Base-by-base conservation (phyloP, 2,329 filamentous ascomycete species). In the Aotearoamyces nothofagi region DNA sequence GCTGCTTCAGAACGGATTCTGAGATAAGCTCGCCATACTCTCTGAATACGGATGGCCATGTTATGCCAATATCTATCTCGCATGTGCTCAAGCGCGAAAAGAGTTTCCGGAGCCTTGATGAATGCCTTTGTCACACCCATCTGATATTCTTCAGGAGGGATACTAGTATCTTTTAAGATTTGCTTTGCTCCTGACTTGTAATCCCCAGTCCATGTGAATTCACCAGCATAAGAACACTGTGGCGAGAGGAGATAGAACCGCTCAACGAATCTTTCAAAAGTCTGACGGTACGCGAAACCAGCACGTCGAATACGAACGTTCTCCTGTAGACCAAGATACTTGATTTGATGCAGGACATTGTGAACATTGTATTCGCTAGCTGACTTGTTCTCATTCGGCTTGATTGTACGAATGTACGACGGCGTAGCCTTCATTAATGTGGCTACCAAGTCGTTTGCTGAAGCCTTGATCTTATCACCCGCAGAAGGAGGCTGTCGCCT, bases 341-440 rank as follows among this genome's bases (percentile, higher is more conserved):
- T 96, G 66, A 96, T 83, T 52, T 98, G 90, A 63, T 98, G 90
- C 45, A 96, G 65, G 12, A 98, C 90, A 43, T 96, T 96, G 16
- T 75, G 73, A 12, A 69, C 67, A 43, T 93, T 94, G 54, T 93
- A 98, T 50, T 98, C 90, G 8, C 73, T 76, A 0, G 84, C 78
- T 3, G 86, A 93, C 55, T 96, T 98, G 61, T 94, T 96, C 56
- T 98, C 90, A 59, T 98, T 98, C 2, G 90, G 90, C 57, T 98
- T 98, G 60, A 98, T 96, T 1, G 90, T 98, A 51, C 90, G 82
- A 44, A 98, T 98, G 49, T 98, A 98, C 3, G 86, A 94, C 2
- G 90, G 90, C 42, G 90, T 82, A 32, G 84, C 87, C 56, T 94
- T 92, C 86, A 94, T 96, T 44, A 98, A 56, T 1, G 90, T 96